phyloP scores from a whole-genome alignment of 2,329 filamentous ascomycete species.

The Amesomyces nigricolor region DNA sequence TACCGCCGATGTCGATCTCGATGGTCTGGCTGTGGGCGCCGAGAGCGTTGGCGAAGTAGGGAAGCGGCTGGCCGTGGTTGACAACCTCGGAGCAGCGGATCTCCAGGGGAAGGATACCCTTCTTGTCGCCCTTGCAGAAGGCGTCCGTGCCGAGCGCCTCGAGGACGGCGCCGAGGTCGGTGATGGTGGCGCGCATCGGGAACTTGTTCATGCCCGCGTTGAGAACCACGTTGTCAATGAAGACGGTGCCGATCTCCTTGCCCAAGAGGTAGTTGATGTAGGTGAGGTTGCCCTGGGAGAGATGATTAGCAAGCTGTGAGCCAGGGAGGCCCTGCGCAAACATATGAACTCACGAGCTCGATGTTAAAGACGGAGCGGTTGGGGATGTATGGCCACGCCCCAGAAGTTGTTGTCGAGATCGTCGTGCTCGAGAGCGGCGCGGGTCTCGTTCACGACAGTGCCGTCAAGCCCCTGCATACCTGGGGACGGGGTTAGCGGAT shows the following conservation, averaged over 20 bases:
- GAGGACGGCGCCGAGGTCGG: conserved; percentile 44
- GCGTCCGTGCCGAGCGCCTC: conserved; percentile 36
- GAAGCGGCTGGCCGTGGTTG: conserved; percentile 46
- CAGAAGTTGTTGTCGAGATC: conserved; percentile 54
- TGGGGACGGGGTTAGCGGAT: conserved; percentile 16
- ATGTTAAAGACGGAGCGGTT: conserved; percentile 61
- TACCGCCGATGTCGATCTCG: conserved; percentile 45
- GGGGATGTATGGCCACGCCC: conserved; percentile 53
- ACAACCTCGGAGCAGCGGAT: conserved; percentile 48
- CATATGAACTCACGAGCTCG: conserved; percentile 49
- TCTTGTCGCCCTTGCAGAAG: conserved; percentile 46
- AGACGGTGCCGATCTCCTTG: conserved; percentile 48
- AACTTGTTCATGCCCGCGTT: conserved; percentile 58
- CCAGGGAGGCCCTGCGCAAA: not conserved
- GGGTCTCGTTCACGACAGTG: conserved; percentile 46
- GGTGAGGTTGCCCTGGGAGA: conserved; percentile 52
- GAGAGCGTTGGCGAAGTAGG: conserved; percentile 53
- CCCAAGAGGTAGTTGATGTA: conserved; percentile 54
- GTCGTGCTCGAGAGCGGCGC: conserved; percentile 38
- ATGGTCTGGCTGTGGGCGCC: conserved; percentile 46
- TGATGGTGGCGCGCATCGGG: conserved; percentile 48
- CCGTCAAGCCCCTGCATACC: conserved; percentile 53
- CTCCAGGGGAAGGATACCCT: conserved; percentile 45
- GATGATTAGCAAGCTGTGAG: conserved; percentile 9
- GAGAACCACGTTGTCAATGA: conserved; percentile 54